phyloP scores from a whole-genome alignment of 116 monocot genomes.

The Phalaenopsis hybrid region DNA sequence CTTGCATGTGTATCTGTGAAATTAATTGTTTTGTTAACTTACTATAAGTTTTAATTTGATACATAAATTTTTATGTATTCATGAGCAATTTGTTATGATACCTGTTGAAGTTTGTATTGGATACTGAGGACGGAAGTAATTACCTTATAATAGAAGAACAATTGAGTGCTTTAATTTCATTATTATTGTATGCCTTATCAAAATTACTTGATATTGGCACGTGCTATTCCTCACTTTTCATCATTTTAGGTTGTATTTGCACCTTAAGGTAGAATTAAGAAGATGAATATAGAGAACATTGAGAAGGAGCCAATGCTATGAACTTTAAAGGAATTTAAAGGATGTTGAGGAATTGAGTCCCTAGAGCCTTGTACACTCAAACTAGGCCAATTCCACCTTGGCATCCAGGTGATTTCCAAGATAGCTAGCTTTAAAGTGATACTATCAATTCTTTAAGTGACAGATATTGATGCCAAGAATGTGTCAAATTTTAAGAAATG shows the following conservation, averaged over 20 bases:
- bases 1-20: background rate
- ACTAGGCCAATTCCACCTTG: background rate
- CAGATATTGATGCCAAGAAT: background rate
- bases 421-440: background rate
- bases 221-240: background rate
- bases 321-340: background rate
- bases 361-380: background rate
- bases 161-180: background rate
- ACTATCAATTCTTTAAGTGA: background rate
- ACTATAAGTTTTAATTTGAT: background rate
- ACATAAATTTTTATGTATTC: background rate
- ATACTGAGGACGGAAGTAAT: background rate
- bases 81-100: background rate
- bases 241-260: background rate
- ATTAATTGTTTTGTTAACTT: background rate
- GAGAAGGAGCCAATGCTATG: background rate
- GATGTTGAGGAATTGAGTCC: background rate
- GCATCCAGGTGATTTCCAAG: background rate
- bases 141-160: background rate
- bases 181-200: background rate
- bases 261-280: background rate
- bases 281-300: background rate
- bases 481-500: background rate
- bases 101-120: conserved; percentile 2
- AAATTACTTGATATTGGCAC: background rate